These are phyloP conservation scores for Fusarium sp. DNA, from an alignment of 2,329 filamentous ascomycete species.

Conservation along the genomic window DNA sequence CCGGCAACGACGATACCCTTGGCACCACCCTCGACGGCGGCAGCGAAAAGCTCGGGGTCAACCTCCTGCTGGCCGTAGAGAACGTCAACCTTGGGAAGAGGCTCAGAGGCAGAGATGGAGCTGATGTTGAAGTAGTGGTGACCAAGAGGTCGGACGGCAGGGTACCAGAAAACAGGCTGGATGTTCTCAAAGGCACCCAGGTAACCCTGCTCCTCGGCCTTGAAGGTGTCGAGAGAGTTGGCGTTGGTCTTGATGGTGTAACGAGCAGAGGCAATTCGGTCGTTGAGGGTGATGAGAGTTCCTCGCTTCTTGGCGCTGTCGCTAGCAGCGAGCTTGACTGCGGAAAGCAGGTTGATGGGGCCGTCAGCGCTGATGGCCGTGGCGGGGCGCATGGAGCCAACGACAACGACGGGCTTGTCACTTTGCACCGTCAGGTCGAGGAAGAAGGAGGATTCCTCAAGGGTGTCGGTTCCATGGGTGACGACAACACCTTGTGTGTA, in stretches of 20 bases:
- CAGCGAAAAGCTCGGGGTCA: conserved; percentile 58
- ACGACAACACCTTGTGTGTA: conserved; percentile 64
- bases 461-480: conserved; percentile 74
- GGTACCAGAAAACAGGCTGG: conserved; percentile 70
- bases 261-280: conserved; percentile 67
- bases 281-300: conserved; percentile 70
- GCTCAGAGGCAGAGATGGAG: conserved; percentile 37
- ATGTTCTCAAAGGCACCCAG: conserved; percentile 69
- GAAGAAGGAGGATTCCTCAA: conserved; percentile 73
- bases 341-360: conserved; percentile 70
- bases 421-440: conserved; percentile 67
- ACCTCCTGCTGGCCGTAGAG: conserved; percentile 66
- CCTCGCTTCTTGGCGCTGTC: conserved; percentile 61
- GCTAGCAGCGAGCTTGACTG: conserved; percentile 66
- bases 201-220: conserved; percentile 65
- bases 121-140: conserved; percentile 58
- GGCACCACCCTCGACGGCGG: conserved; percentile 61
- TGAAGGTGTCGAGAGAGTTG: conserved; percentile 72
- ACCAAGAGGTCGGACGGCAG: conserved; percentile 59
- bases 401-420: conserved; percentile 69
- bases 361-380: conserved; percentile 73
- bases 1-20: conserved; percentile 67
- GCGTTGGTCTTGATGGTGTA: conserved; percentile 72
- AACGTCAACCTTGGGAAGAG: conserved; percentile 67
- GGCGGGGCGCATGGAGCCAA: conserved; percentile 72